These are phyloP conservation scores for Coccinonectria pachysandricola DNA, from an alignment of 2,329 filamentous ascomycete species.

Conservation along the genomic window DNA sequence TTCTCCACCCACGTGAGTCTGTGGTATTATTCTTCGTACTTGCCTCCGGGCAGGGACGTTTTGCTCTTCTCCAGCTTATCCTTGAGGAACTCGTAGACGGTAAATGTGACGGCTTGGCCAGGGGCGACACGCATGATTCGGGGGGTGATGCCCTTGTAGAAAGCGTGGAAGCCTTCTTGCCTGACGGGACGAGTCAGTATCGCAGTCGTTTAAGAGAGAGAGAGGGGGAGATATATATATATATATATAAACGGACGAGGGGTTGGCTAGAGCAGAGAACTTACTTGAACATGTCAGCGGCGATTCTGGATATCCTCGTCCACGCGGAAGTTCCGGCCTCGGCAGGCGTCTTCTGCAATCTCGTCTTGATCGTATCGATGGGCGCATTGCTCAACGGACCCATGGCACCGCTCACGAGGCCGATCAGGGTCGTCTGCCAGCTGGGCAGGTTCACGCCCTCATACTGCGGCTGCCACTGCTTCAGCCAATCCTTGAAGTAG, in stretches of 20 bases:
- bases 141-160: slow-evolving; percentile 98
- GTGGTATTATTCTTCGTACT: slow-evolving; percentile 65
- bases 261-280: too few species aligned
- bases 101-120: slow-evolving; percentile 72
- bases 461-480: slow-evolving; percentile 61
- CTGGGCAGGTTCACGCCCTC: slow-evolving; percentile 58
- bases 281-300: slow-evolving; percentile 72
- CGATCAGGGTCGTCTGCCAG: slow-evolving; percentile 86
- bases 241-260: too few species aligned
- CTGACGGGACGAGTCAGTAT: slow-evolving; percentile 30
- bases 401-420: slow-evolving; percentile 85
- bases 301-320: slow-evolving; percentile 67
- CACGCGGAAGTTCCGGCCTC: slow-evolving; percentile 72
- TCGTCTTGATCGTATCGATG: slow-evolving; percentile 98
- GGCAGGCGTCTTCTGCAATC: slow-evolving; percentile 82
- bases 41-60: slow-evolving; percentile 47
- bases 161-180: slow-evolving; percentile 86
- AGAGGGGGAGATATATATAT: too few species aligned
- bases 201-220: background rate
- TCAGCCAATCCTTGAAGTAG: slow-evolving; percentile 75
- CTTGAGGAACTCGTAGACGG: slow-evolving; percentile 70
- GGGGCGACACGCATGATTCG: slow-evolving; percentile 95
- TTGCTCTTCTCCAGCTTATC: slow-evolving; percentile 60
- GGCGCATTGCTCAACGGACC: slow-evolving; percentile 93
- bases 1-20: too few species aligned